Base-by-base conservation (phyloP, 495 filamentous ascomycete species). In the Darksidea phi region DNA sequence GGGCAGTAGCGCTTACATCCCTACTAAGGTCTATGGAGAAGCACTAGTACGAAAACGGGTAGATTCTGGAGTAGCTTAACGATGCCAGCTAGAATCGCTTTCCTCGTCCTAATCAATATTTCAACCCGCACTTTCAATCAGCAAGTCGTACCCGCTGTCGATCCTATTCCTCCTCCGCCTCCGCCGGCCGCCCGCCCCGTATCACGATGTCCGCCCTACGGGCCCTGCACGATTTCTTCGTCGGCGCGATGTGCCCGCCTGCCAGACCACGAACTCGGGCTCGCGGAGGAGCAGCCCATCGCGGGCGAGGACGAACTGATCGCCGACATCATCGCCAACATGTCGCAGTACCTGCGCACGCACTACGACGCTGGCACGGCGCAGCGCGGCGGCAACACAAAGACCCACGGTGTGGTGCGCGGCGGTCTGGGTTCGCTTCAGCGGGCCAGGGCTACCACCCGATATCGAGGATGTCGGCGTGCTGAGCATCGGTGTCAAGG, bases 401-500 rank as follows among this genome's bases (percentile, higher is more conserved):
- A 55, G 52, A 55, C 52, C 13, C 52, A 55, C 52, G 52, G 52
- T 13, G 52, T 55, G 52, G 52, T 55, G 52, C 52, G 52, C 52
- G 52, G 52, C 52, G 18, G 52, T 45, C 52, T 55, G 52, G 52
- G 52, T 55, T 18, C 52, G 52, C 52, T 55, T 55, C 52, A 45
- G 52, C 21, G 52, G 52, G 52, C 52, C 52, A 23, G 52, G 12
- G 36, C 52, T 55, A 5, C 52, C 52, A 20, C 52, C 52, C 20
- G 52, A 55, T 45, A 55, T 55, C 52, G 52, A 55, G 13, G 52
- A 55, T 45, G 52, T 55, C 52, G 52, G 52, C 34, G 52, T 55
- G 52, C 52, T 55, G 52, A 55, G 52, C 52, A 55, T 55, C 36
- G 52, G 52, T 37, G 52, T 55, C 52, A 55, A 55, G 52, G 52